These are phyloP conservation scores for Citrullus amarus DNA, from an alignment of 306 rosid species.

Conservation along the genomic window DNA sequence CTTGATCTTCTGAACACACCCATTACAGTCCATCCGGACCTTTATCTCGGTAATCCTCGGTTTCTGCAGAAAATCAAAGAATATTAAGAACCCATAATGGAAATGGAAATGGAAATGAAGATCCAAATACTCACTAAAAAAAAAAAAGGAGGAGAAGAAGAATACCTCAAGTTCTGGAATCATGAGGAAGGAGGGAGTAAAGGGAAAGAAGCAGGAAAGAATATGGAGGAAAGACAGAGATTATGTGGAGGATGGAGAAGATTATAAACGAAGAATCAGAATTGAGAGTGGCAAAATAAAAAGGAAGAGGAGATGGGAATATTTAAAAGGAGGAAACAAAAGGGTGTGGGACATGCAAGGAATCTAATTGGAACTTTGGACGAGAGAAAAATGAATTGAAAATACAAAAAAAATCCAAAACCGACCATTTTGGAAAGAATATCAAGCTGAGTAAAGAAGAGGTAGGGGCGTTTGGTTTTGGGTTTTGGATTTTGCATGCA, in stretches of 20 bases:
- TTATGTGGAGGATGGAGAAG: conserved; percentile 9
- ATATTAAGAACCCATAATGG: not conserved
- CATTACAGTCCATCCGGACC: conserved; percentile 89
- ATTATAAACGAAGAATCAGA: conserved; percentile 39
- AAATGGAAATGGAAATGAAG: no score
- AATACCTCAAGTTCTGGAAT: conserved; percentile 54
- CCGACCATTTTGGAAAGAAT: conserved; percentile 22
- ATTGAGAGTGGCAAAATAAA: conserved; percentile 9
- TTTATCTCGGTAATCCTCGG: conserved; percentile 58
- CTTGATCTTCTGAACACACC: conserved; percentile 86
- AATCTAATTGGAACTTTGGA: conserved; percentile 23
- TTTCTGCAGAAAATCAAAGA: conserved; percentile 33
- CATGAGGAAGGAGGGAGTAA: conserved; percentile 27
- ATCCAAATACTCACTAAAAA: not conserved
- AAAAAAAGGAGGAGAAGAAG: not conserved
- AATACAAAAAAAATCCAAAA: conserved; percentile 25
- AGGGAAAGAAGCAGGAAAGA: conserved; percentile 16
- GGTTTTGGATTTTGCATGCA: conserved; percentile 8
- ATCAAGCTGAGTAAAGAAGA: not conserved
- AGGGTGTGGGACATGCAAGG: conserved; percentile 50
- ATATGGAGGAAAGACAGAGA: conserved; percentile 1
- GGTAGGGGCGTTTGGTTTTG: not conserved
- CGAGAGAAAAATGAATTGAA: not conserved
- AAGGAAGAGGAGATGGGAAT: conserved; percentile 30
- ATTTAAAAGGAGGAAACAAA: conserved; percentile 33